phyloP scores from a whole-genome alignment of 768 basidiomycete species.

The Panus rudis region DNA sequence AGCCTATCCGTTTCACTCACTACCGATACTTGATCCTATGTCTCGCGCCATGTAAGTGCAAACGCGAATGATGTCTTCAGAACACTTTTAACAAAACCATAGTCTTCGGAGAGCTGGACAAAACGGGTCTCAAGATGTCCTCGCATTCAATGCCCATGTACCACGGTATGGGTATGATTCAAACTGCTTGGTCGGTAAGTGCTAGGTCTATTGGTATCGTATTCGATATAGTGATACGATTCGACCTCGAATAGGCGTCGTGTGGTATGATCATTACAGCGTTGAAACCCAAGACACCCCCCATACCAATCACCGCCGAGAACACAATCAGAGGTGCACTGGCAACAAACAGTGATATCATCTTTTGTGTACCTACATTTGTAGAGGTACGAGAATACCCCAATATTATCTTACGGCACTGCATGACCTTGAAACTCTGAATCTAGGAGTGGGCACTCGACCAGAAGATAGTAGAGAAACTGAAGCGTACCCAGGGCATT shows the following conservation, averaged over 20 bases:
- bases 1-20: slow-evolving; percentile 12
- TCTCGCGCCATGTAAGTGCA: slow-evolving; percentile 7
- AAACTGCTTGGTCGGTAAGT: slow-evolving; percentile 16
- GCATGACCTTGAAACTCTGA: not conserved
- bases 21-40: not conserved
- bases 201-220: not conserved
- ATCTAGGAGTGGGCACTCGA: slow-evolving; percentile 21
- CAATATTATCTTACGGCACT: not conserved
- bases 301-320: slow-evolving; percentile 17
- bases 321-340: slow-evolving; percentile 14
- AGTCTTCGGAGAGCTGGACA: slow-evolving; percentile 18
- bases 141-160: slow-evolving; percentile 19
- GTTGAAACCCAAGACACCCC: slow-evolving; percentile 19
- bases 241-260: slow-evolving; percentile 7
- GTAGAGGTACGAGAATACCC: slow-evolving; percentile 22
- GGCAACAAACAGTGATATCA: slow-evolving; percentile 13
- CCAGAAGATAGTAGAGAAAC: slow-evolving; percentile 11
- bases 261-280: slow-evolving; percentile 16
- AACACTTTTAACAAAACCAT: slow-evolving; percentile 4
- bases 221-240: not conserved
- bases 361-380: slow-evolving; percentile 23
- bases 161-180: slow-evolving; percentile 19
- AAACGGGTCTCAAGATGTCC: slow-evolving; percentile 11
- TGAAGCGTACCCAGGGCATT: slow-evolving; percentile 3
- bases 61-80: not conserved